Evolutionary conservation across 495 filamentous ascomycete genomes (phyloP).

Genomic region (Tuber brumale): DNA sequence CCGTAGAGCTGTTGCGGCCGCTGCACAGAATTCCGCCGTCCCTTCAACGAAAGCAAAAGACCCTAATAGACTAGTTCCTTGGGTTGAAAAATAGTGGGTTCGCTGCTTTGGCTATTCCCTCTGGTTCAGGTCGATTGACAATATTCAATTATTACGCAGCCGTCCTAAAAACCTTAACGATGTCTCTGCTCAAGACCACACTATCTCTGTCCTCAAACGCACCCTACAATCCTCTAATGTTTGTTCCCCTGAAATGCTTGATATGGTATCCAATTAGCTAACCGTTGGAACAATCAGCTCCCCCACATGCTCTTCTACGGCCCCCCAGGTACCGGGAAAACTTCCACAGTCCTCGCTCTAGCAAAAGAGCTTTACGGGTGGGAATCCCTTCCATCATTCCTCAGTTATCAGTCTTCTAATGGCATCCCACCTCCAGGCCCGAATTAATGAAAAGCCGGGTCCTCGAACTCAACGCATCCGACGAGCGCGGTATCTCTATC

Average conservation of each 20-base stretch:
- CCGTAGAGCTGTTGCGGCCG: constrained; percentile 69
- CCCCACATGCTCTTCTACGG: constrained; percentile 99
- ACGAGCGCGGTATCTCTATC: constrained; percentile 95
- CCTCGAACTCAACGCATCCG: constrained; percentile 96
- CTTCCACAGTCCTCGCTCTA: constrained; percentile 74
- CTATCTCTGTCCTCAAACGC: constrained; percentile 81
- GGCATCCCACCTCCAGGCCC: constrained; percentile 48
- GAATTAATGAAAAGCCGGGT: constrained; percentile 89
- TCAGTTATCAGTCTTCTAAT: not conserved
- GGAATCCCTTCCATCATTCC: not conserved
- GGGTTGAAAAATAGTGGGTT: constrained; percentile 98
- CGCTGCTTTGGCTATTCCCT: not conserved
- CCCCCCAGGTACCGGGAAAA: constrained; percentile 71
- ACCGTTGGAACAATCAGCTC: constrained; percentile 51
- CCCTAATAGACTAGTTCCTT: constrained; percentile 67
- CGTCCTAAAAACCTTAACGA: constrained; percentile 89
- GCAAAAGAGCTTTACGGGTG: constrained; percentile 86
- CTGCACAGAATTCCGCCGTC: constrained; percentile 50
- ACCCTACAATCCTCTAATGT: constrained; percentile 93
- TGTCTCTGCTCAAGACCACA: constrained; percentile 97
- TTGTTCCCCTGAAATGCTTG: constrained; percentile 28
- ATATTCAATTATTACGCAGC: constrained; percentile 46
- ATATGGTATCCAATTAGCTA: constrained; percentile 8
- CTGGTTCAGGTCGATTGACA: not conserved
- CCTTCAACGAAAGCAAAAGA: constrained; percentile 50